Evolutionary conservation across 2,329 filamentous ascomycete species (phyloP).

Genomic region (Furcasterigmium sp.): DNA sequence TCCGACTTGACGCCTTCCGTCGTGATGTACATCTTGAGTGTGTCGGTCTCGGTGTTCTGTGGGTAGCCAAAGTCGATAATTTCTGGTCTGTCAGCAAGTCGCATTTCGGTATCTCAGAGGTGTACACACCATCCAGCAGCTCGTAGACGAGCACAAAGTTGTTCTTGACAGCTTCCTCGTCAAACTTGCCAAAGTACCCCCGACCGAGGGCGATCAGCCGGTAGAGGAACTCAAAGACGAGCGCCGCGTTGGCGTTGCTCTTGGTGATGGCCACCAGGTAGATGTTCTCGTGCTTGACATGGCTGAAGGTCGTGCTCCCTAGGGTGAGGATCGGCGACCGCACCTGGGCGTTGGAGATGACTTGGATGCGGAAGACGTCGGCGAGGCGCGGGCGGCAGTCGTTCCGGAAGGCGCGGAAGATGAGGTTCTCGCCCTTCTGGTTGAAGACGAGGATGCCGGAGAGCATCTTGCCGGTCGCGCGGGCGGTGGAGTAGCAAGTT

Average conservation of each 20-base stretch:
- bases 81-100: conserved; percentile 48
- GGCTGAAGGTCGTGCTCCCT: conserved; percentile 96
- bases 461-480: conserved; percentile 59
- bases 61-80: conserved; percentile 99
- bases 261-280: conserved; percentile 97
- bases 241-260: conserved; percentile 96
- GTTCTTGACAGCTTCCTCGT: conserved; percentile 99
- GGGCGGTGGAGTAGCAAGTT: background rate
- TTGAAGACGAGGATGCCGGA: conserved; percentile 98
- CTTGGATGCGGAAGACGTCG: conserved; percentile 98
- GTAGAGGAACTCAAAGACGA: conserved; percentile 98
- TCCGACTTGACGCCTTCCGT: conserved; percentile 97
- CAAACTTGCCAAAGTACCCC: conserved; percentile 98
- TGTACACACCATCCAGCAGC: conserved; percentile 74
- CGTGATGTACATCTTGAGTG: conserved; percentile 99
- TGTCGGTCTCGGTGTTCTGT: conserved; percentile 98
- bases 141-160: conserved; percentile 99
- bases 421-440: conserved; percentile 99
- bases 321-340: conserved; percentile 96
- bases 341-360: conserved; percentile 97
- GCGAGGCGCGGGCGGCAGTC: conserved; percentile 96
- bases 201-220: conserved; percentile 83
- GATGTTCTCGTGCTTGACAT: conserved; percentile 99
- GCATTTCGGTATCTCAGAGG: background rate
- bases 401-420: conserved; percentile 97